Base-by-base conservation (phyloP, 2,329 filamentous ascomycete genomes). In the Lachnellula cervina region DNA sequence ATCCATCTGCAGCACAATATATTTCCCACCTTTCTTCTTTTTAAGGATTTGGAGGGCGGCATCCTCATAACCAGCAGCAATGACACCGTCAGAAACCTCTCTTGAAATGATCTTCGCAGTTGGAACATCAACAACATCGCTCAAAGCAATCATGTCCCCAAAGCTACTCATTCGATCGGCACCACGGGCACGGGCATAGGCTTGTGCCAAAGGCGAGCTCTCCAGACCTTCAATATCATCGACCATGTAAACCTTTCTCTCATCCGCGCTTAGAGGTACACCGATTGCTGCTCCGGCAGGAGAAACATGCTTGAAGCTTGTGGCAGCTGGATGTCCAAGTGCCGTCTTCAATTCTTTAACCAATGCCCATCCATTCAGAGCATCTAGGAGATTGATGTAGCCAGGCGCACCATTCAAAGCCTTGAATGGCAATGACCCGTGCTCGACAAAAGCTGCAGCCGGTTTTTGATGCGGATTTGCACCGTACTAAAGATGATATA, bases 101-200 rank as follows among this genome's bases (percentile, higher is more conserved):
- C 93, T 90, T 59, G 90, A 92, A 77, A 99, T 97, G 75, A 99
- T 97, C 80, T 90, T 96, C 56, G 94, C 94, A 2, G 94, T 99
- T 40, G 91, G 85, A 0, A 95, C 81, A 72, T 99, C 94, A 56
- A 97, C 92, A 54, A 90, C 76, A 70, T 96, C 89, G 62, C 90
- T 96, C 34, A 97, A 83, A 43, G 93, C 94, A 70, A 97, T 95
- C 72, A 97, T 82, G 73, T 99, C 94, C 62, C 94, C 94, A 70
- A 97, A 99, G 77, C 90, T 96, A 74, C 91, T 96, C 94, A 97
- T 97, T 67, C 94, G 89, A 77, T 99, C 94, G 49, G 94, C 92
- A 63, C 94, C 94, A 69, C 94, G 87, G 54, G 94, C 94, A 70
- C 94, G 89, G 57, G 94, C 93, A 69, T 99, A 99, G 40, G 94